Evolutionary conservation across 805 yeast species (phyloP).

Genomic region (Metschnikowia shivogae): DNA sequence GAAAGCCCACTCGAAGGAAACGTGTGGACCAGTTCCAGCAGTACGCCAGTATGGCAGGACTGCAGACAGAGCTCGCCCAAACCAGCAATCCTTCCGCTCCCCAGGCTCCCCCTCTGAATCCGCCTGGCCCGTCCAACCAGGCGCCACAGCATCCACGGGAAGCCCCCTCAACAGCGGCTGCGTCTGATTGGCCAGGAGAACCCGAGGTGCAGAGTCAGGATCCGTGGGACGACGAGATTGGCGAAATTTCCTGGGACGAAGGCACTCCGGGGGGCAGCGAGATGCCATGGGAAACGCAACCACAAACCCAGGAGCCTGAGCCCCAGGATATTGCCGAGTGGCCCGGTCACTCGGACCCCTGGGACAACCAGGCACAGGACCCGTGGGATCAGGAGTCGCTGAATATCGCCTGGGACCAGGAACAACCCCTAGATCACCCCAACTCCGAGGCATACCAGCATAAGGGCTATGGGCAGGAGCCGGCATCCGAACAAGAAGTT

Average conservation of each 20-base stretch:
- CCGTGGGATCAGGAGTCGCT: slow-evolving; percentile 5
- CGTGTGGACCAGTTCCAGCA: slow-evolving; percentile 17
- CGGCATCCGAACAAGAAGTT: neutral
- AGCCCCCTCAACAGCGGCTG: too few species aligned
- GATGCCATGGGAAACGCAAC: slow-evolving; percentile 1
- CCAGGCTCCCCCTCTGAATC: neutral
- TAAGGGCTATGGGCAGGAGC: neutral
- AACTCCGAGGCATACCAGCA: neutral
- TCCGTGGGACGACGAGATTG: slow-evolving; percentile 18
- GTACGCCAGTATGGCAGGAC: slow-evolving; percentile 7
- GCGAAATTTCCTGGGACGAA: slow-evolving; percentile 17
- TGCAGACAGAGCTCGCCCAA: neutral
- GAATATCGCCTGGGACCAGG: slow-evolving; percentile 13
- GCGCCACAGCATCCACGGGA: too few species aligned
- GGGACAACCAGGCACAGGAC: neutral
- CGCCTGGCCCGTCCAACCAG: neutral
- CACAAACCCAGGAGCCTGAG: neutral
- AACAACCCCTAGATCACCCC: neutral
- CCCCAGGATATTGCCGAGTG: neutral
- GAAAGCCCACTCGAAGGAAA: slow-evolving; percentile 11
- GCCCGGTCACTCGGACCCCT: neutral
- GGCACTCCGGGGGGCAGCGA: slow-evolving; percentile 7
- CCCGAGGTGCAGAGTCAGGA: neutral
- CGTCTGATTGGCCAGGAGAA: neutral
- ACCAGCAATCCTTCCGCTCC: neutral